Conservation (phyloP, 192 early-diverging fungal genomes). For the Coemansia sp. region DNA sequence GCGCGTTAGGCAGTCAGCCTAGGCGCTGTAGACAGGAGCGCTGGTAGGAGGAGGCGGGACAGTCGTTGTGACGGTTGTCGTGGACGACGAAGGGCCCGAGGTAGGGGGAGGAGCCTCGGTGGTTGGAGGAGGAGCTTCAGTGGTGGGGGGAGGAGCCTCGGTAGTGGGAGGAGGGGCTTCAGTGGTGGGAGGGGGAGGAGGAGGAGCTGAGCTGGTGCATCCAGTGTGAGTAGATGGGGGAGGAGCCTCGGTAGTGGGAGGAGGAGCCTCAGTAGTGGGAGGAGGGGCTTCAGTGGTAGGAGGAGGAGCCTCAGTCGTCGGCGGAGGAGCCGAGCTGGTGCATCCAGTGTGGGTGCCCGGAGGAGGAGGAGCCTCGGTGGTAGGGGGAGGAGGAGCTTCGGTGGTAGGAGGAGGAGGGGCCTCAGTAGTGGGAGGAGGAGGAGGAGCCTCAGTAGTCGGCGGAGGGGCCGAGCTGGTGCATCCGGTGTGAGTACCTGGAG, state of each 20-base stretch:
- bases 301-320: constrained; percentile 14
- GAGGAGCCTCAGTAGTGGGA: constrained; percentile 1
- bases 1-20: too few relatives aligned
- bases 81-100: constrained; percentile 16
- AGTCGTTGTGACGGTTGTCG: constrained; percentile 36
- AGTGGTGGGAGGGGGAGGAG: constrained; percentile 5
- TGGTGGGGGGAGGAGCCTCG: not conserved
- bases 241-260: constrained; percentile 4
- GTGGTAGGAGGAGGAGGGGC: constrained; percentile 9
- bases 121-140: not conserved
- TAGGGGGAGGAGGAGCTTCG: not conserved
- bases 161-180: constrained; percentile 2
- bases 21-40: constrained; percentile 6
- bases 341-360: constrained; percentile 1
- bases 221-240: constrained; percentile 7
- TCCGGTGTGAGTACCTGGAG: not conserved
- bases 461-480: not conserved
- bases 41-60: constrained; percentile 13
- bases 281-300: not conserved
- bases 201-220: constrained; percentile 4
- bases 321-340: not conserved
- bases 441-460: constrained; percentile 2
- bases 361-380: constrained; percentile 3
- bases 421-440: not conserved
- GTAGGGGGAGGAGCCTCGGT: constrained; percentile 1